Evolutionary conservation across 352 stramenopile genomes (phyloP).

Genomic region (Elongisporangium undulatum): DNA sequence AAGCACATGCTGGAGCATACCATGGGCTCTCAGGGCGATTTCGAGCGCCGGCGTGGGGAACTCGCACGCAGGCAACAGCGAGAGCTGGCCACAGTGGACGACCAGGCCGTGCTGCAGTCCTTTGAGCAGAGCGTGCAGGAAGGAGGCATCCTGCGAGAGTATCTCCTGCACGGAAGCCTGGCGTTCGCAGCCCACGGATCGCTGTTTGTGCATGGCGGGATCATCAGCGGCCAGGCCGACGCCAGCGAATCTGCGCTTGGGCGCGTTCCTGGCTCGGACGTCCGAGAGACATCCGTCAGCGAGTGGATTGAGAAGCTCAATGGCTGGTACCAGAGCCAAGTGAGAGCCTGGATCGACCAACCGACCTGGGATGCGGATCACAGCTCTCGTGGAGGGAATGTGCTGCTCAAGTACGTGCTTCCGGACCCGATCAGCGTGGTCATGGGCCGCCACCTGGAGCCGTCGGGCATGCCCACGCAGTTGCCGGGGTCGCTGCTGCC

Average conservation of each 20-base stretch:
- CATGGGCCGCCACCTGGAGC: slow-evolving; percentile 64
- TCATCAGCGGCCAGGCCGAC: slow-evolving; percentile 47
- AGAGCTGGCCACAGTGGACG: slow-evolving; percentile 20
- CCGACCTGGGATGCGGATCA: slow-evolving; percentile 71
- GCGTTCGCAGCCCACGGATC: slow-evolving; percentile 80
- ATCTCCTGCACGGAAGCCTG: slow-evolving; percentile 75
- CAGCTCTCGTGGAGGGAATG: slow-evolving; percentile 47
- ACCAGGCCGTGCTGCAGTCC: slow-evolving; percentile 79
- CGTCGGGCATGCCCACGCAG: slow-evolving; percentile 71
- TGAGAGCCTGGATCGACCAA: slow-evolving; percentile 75
- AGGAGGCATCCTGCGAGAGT: slow-evolving; percentile 81
- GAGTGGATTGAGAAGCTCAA: slow-evolving; percentile 81
- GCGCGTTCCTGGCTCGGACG: slow-evolving; percentile 51
- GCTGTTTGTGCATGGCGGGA: slow-evolving; percentile 92
- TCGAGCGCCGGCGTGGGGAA: slow-evolving; percentile 84
- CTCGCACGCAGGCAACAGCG: slow-evolving; percentile 28
- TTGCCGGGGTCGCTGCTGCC: slow-evolving; percentile 37
- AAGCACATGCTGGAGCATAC: slow-evolving; percentile 90
- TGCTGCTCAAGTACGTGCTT: slow-evolving; percentile 70
- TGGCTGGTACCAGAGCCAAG: slow-evolving; percentile 65
- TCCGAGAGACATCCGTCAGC: slow-evolving; percentile 23
- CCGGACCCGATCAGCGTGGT: slow-evolving; percentile 57
- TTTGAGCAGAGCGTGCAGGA: slow-evolving; percentile 68
- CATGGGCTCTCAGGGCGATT: slow-evolving; percentile 88
- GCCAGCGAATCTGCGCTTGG: slow-evolving; percentile 53